Conservation (phyloP, 1,284 basidiomycete genomes). For the Ceratorhiza oryzae-sativae region DNA sequence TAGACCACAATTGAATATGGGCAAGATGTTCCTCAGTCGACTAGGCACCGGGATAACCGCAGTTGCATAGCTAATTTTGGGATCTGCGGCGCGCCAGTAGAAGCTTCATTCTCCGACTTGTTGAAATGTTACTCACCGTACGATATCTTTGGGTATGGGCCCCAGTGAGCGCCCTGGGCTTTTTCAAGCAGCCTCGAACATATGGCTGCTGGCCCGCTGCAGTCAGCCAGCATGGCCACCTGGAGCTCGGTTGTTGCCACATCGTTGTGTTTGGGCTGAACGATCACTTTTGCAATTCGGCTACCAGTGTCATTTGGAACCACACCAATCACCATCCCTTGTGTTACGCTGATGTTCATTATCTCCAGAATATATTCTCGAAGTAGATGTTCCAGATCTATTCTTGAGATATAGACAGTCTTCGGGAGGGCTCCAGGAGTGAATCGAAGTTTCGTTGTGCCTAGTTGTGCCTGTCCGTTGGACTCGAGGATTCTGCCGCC, state of each 20-base stretch:
- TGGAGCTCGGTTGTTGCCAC: conserved; percentile 13
- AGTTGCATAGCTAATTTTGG: conserved; percentile 31
- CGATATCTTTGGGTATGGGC: conserved; percentile 27
- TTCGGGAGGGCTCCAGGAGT: conserved; percentile 13
- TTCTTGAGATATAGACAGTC: conserved; percentile 18
- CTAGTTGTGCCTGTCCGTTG: conserved; percentile 13
- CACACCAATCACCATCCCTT: conserved; percentile 12
- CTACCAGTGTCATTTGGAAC: background rate
- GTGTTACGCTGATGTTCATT: background rate
- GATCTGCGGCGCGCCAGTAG: background rate
- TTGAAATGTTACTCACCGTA: conserved; percentile 9
- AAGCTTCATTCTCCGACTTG: background rate
- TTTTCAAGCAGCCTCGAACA: conserved; percentile 24
- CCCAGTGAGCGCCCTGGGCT: conserved; percentile 14
- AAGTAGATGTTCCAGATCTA: conserved; percentile 19
- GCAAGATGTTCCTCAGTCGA: conserved; percentile 4
- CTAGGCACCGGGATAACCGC: conserved; percentile 5
- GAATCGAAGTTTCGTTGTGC: background rate
- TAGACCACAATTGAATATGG: conserved; percentile 17
- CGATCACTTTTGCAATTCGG: conserved; percentile 1
- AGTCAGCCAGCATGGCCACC: conserved; percentile 28
- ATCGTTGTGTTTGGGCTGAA: conserved; percentile 7
- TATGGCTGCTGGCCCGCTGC: conserved; percentile 25
- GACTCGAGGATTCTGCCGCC: conserved; percentile 22
- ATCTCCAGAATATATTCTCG: conserved; percentile 25